Evolutionary conservation across 176 grass and related monocot species (phyloP), one percentile per base, ranked within the genome.

Genomic region (Luzula sylvatica): DNA sequence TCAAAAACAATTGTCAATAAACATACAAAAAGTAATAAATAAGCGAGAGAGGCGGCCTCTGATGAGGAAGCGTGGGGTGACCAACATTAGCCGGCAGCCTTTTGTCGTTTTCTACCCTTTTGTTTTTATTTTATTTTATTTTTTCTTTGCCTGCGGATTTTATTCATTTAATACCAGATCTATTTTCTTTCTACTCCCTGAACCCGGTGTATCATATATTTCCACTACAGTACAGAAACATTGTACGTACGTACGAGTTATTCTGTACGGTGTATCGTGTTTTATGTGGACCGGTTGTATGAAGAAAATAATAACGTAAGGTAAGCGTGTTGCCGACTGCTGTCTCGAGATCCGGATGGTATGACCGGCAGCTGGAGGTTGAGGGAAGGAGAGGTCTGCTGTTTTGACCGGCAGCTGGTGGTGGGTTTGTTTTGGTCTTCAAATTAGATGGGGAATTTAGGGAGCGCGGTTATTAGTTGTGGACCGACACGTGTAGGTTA

Each of bases 11-110:
- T n/a, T n/a, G n/a, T n/a, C n/a, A n/a, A n/a, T n/a, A n/a, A n/a
- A n/a, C n/a, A n/a, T n/a, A n/a, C n/a, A n/a, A n/a, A n/a, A n/a
- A 3, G 28, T n/a, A 26, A 8, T 18, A 39, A 41, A 63, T 63
- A 48, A 63, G n/a, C n/a, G n/a, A 63, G 59, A 63, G 13, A 11
- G 42, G 8, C 24, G 59, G 59, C 59, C 59, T 21, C 59, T 49
- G 59, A 39, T 28, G 59, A 64, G 59, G 59, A 64, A 64, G 59
- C 59, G 59, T 48, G 42, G n/a, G 15, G 22, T 63, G 59, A 49
- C 59, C 42, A 62, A 22, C 58, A 62, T 19, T 28, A 62, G 58
- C 58, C 58, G 42, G 58, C 58, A 63, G 32, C 15, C 23, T 48
- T 47, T 63, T 48, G 35, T 63, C 42, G 8, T 46, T 46, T 62